A percentile compares a stretch with the other conserved stretches of the same genome.
phyloP scores from a whole-genome alignment of 371 early-diverging fungal species.

The Mortierella sp. region DNA sequence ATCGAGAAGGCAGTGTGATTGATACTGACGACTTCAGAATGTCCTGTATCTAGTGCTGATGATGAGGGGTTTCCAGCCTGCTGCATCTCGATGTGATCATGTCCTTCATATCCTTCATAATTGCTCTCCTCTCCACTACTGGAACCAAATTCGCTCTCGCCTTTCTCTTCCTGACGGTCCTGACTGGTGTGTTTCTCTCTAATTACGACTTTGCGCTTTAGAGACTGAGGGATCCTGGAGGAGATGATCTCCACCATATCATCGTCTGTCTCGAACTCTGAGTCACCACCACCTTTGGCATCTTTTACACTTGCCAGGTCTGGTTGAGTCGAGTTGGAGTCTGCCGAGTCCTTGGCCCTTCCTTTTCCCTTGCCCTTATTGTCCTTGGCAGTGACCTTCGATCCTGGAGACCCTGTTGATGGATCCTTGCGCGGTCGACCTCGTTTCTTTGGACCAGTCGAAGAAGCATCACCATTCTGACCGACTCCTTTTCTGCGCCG shows the following conservation, averaged over 20 bases:
- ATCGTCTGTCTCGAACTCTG: conserved; percentile 1
- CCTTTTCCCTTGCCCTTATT: background rate
- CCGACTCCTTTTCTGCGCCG: background rate
- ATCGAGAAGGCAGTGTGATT: background rate
- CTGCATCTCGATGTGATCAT: background rate
- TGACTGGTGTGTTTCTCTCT: background rate
- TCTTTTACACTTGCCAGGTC: background rate
- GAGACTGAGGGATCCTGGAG: background rate
- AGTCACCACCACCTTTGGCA: background rate
- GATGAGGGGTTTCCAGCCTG: background rate
- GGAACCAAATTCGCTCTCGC: background rate
- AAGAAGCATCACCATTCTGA: background rate
- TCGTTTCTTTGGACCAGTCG: background rate
- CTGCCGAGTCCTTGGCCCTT: background rate
- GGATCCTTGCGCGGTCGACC: background rate
- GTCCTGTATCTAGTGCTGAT: background rate
- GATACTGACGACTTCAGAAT: background rate
- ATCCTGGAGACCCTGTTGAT: background rate
- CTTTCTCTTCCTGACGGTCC: background rate
- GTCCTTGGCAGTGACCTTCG: background rate
- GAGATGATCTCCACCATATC: conserved; percentile 6
- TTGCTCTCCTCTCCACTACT: background rate
- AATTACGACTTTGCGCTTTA: background rate
- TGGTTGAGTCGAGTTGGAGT: background rate
- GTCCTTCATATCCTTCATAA: background rate